phyloP scores from a whole-genome alignment of 176 grass and related monocot species.

The Phyllostachys edulis region DNA sequence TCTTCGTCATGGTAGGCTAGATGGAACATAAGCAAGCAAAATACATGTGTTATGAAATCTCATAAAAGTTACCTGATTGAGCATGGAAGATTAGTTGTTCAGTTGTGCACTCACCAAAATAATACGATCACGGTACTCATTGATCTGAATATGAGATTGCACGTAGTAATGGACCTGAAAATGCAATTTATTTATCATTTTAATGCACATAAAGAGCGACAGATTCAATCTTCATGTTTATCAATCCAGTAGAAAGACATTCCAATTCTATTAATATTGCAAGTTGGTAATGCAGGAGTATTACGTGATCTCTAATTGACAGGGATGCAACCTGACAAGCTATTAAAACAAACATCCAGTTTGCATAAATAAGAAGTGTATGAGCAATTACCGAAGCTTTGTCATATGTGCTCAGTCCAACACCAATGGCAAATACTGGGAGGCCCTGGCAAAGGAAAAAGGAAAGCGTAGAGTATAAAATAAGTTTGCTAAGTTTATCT shows the following conservation, averaged over 20 bases:
- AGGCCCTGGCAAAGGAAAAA: slow-evolving; percentile 60
- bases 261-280: not conserved
- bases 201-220: not conserved
- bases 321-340: slow-evolving; percentile 18
- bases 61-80: not conserved
- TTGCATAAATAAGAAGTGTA: slow-evolving; percentile 7
- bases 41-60: slow-evolving; percentile 14
- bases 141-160: slow-evolving; percentile 96
- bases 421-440: slow-evolving; percentile 81
- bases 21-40: slow-evolving; percentile 39
- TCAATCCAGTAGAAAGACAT: slow-evolving; percentile 16
- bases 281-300: not conserved
- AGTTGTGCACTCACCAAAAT: slow-evolving; percentile 66
- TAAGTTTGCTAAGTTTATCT: not conserved
- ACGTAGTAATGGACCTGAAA: slow-evolving; percentile 88
- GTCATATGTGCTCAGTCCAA: slow-evolving; percentile 86
- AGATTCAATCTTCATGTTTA: not conserved
- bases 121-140: slow-evolving; percentile 85
- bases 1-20: slow-evolving; percentile 58
- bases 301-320: slow-evolving; percentile 10
- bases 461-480: slow-evolving; percentile 19
- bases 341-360: slow-evolving; percentile 5
- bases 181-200: slow-evolving; percentile 12
- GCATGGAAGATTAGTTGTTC: slow-evolving; percentile 13
- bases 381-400: slow-evolving; percentile 77